phyloP scores from a whole-genome alignment of 2,329 filamentous ascomycete genomes.

The Emydomyces testavorans region DNA sequence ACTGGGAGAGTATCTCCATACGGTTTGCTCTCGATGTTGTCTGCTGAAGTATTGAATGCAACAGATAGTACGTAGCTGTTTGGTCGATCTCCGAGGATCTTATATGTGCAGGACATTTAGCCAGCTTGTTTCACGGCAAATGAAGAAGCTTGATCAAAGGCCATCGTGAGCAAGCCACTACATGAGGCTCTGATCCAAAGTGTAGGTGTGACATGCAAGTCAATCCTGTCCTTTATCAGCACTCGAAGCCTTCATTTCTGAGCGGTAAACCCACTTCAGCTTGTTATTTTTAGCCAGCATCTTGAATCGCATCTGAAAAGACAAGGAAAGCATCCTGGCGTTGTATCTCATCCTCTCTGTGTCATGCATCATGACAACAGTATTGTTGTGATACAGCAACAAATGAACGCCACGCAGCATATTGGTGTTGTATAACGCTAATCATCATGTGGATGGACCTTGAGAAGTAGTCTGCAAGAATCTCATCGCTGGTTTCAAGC shows the following conservation, averaged over 20 bases:
- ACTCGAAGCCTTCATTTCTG: too few species aligned
- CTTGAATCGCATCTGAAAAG: too few species aligned
- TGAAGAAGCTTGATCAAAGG: neutral
- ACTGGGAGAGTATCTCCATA: neutral
- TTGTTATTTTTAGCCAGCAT: too few species aligned
- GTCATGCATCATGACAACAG: slow-evolving; percentile 1
- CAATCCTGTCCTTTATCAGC: too few species aligned
- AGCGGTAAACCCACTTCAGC: neutral
- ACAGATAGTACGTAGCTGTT: too few species aligned
- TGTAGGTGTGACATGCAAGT: neutral
- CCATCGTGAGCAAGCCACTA: neutral
- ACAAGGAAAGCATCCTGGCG: too few species aligned
- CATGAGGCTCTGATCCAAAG: too few species aligned
- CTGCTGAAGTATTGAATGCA: too few species aligned
- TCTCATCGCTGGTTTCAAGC: neutral
- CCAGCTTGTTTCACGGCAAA: neutral
- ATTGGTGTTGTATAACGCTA: neutral
- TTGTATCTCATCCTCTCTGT: too few species aligned
- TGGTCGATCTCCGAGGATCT: neutral
- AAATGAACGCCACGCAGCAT: too few species aligned
- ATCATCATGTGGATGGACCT: neutral
- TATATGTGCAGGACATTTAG: neutral
- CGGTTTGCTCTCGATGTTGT: neutral
- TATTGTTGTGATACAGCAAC: neutral
- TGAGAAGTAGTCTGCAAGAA: neutral